Percentiles rank a stretch among this genome's conserved stretches.
These are phyloP conservation scores for Groenewaldozyma salmanticensis DNA, from an alignment of 805 yeast genomes.

Conservation along the genomic window DNA sequence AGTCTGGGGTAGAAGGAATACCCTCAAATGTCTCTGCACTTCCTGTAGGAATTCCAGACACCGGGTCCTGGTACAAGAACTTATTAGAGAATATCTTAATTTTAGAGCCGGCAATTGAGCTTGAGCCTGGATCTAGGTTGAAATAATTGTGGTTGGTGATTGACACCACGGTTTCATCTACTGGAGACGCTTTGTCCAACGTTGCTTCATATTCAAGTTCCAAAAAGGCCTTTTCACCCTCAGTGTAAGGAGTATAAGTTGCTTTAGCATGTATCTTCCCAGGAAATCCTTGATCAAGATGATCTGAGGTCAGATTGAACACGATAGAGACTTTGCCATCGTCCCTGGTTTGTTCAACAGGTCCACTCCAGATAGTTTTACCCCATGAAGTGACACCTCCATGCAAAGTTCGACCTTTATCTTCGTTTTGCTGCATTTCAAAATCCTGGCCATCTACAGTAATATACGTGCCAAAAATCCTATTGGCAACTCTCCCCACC, in stretches of 20 bases:
- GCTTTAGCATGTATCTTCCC: slow-evolving; percentile 42
- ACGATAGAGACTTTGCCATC: slow-evolving; percentile 19
- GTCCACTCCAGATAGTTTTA: slow-evolving; percentile 43
- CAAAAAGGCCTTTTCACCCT: slow-evolving; percentile 28
- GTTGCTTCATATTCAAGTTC: slow-evolving; percentile 40
- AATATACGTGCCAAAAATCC: slow-evolving; percentile 40
- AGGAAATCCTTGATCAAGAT: slow-evolving; percentile 50
- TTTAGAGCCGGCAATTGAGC: slow-evolving; percentile 31
- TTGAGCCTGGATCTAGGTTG: slow-evolving; percentile 29
- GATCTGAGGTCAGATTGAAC: slow-evolving; percentile 36
- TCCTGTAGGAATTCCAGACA: slow-evolving; percentile 40
- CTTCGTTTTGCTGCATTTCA: slow-evolving; percentile 29
- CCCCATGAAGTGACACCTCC: slow-evolving; percentile 48
- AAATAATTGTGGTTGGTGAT: slow-evolving; percentile 59
- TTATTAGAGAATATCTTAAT: slow-evolving; percentile 31
- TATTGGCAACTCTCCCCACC: slow-evolving; percentile 56
- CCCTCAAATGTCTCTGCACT: slow-evolving; percentile 21
- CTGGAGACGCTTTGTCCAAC: slow-evolving; percentile 27
- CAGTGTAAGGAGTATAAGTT: slow-evolving; percentile 33
- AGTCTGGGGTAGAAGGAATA: slow-evolving; percentile 17
- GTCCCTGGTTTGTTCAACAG: slow-evolving; percentile 31
- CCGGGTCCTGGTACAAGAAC: slow-evolving; percentile 34
- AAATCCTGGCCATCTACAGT: slow-evolving; percentile 32
- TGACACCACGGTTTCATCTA: slow-evolving; percentile 41
- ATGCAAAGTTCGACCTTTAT: slow-evolving; percentile 39